A percentile compares a stretch with the other conserved stretches of the same genome.
These are phyloP conservation scores for Beauveria caledonica DNA, from an alignment of 2,329 filamentous ascomycete genomes.

Conservation along the genomic window DNA sequence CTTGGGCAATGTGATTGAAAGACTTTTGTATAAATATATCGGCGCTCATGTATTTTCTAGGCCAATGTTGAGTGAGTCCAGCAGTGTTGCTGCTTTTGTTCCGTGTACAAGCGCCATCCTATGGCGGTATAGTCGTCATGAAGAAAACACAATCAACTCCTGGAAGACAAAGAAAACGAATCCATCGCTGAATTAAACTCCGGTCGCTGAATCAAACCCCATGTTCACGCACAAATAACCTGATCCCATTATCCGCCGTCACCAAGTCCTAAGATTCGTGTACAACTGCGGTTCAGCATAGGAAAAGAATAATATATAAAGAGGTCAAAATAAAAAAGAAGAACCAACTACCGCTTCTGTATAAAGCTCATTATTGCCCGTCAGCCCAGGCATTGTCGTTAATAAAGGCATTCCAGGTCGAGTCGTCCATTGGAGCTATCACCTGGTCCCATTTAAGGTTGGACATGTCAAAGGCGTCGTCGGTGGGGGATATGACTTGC, in stretches of 20 bases:
- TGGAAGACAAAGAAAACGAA: background rate
- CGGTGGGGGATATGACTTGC: background rate
- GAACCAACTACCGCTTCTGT: background rate
- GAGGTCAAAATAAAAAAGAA: background rate
- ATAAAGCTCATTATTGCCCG: background rate
- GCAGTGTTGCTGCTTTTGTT: background rate
- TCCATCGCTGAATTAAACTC: too few species aligned
- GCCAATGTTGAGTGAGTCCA: background rate
- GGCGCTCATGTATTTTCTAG: background rate
- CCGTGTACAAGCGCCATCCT: background rate
- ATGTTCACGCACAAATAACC: background rate
- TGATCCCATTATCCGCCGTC: background rate
- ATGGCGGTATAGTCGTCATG: background rate
- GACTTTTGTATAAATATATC: background rate
- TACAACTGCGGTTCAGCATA: background rate
- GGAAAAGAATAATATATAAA: background rate
- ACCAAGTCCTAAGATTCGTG: background rate
- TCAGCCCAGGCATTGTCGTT: conserved; percentile 21
- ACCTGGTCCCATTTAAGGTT: conserved; percentile 13
- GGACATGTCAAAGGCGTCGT: background rate
- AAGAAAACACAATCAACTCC: background rate
- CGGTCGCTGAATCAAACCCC: background rate
- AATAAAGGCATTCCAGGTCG: conserved; percentile 23
- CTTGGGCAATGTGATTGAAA: too few species aligned
- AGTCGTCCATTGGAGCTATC: conserved; percentile 19